These are phyloP conservation scores for Pholiota microspora DNA, from an alignment of 768 basidiomycete genomes.

Conservation along the genomic window DNA sequence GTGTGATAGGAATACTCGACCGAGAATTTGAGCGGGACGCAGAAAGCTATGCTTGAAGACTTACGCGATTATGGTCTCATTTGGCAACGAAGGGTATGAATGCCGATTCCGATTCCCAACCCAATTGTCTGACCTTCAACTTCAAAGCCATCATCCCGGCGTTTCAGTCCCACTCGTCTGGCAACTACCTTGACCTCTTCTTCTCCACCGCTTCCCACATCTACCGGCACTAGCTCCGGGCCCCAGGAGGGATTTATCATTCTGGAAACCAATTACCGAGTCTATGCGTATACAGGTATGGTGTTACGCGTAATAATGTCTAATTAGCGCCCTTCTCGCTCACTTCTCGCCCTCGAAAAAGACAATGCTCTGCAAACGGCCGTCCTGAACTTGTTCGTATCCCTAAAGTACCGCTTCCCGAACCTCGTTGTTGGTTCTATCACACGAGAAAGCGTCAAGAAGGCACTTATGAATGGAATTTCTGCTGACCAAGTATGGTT, in stretches of 20 bases:
- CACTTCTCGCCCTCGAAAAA: constrained; percentile 29
- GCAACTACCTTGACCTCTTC: constrained; percentile 94
- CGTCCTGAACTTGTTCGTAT: constrained; percentile 90
- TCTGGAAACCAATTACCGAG: constrained; percentile 95
- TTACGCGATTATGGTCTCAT: constrained; percentile 93
- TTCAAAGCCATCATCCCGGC: constrained; percentile 63
- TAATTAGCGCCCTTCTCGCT: constrained; percentile 15
- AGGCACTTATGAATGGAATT: constrained; percentile 92
- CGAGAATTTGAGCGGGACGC: constrained; percentile 73
- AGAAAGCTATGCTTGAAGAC: constrained; percentile 87
- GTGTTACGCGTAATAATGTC: constrained; percentile 22
- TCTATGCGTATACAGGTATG: constrained; percentile 96
- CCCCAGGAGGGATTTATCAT: constrained; percentile 88
- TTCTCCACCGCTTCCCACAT: constrained; percentile 73
- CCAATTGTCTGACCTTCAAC: constrained; percentile 24
- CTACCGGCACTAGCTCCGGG: constrained; percentile 52
- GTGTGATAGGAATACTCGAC: constrained; percentile 80
- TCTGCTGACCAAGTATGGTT: constrained; percentile 86
- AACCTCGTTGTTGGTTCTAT: constrained; percentile 96
- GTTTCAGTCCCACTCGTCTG: constrained; percentile 92
- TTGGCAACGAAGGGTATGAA: constrained; percentile 74
- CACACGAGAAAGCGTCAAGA: constrained; percentile 93
- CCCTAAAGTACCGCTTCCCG: constrained; percentile 91
- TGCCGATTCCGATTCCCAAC: constrained; percentile 19
- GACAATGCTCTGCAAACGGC: constrained; percentile 96